Evolutionary conservation across 805 yeast genomes (phyloP), one percentile per base, ranked within the genome.

Genomic region (Myxozyma mucilagina): DNA sequence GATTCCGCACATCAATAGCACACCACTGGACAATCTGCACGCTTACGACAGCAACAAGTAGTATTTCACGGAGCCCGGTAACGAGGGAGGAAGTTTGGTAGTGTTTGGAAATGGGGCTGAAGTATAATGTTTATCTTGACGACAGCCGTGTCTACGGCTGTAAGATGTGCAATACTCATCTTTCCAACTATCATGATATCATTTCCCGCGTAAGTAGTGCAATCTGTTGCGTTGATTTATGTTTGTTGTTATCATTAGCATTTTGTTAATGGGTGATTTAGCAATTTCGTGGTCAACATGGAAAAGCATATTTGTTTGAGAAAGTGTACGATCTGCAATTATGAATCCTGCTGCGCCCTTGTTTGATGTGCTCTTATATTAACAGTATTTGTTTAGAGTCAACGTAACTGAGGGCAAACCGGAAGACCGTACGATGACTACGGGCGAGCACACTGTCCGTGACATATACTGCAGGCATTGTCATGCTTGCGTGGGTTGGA

Each of bases 381-480:
- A 16, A 29, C 39, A 24, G 29, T 43, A 31, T 39, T 14, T 3
- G n/a, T n/a, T 16, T 35, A 72, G 75, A 18, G 79, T 78, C 44
- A 83, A 83, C 67, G 76, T 77, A 47, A 70, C 72, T 7, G 74
- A 72, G 42, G 77, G 78, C 0, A 68, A 69, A 10, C 65, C 71
- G 1, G 81, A 76, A 59, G 73, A 72, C 14, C 73, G 82, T 39
- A 70, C 75, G 42, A 85, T 86, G 90, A 74, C 80, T 34, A 85
- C 89, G 0, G 90, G 90, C 0, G 70, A 70, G 29, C 86, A 84
- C 66, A 68, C 76, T 0, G 87, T 86, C 2, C 79, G 84, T 61
- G 86, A 84, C 66, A 78, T 85, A 35, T 68, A 68, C 41, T 86
- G 90, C 68, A 80, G 78, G 48, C 81, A 80, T 63, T 86, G 90